phyloP scores from a whole-genome alignment of 2,329 filamentous ascomycete genomes.

The Elsinoe batatas region DNA sequence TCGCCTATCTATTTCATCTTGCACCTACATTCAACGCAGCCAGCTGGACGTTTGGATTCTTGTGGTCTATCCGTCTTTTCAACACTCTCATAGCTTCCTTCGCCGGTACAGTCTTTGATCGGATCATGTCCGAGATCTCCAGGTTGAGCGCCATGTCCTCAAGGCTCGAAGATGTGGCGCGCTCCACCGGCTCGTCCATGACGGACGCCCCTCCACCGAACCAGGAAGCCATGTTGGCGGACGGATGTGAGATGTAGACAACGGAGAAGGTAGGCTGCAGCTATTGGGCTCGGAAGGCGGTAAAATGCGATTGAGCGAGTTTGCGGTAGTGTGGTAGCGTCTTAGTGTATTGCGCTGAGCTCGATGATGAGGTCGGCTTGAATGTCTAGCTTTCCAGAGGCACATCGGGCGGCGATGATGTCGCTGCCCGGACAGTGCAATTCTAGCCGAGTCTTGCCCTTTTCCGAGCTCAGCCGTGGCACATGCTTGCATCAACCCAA shows the following conservation, averaged over 20 bases:
- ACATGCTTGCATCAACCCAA: background rate
- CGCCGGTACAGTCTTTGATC: slow-evolving; percentile 92
- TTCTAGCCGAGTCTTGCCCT: background rate
- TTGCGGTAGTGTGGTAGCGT: background rate
- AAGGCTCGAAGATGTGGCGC: slow-evolving; percentile 88
- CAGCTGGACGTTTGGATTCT: slow-evolving; percentile 93
- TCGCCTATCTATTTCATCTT: slow-evolving; percentile 10
- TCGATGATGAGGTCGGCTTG: slow-evolving; percentile 4
- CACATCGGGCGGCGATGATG: slow-evolving; percentile 8
- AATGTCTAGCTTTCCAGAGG: slow-evolving; percentile 2
- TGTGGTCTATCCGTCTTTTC: slow-evolving; percentile 89
- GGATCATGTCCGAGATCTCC: slow-evolving; percentile 94
- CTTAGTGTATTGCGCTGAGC: background rate
- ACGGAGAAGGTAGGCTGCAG: background rate
- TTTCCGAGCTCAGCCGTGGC: background rate
- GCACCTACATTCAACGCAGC: slow-evolving; percentile 73
- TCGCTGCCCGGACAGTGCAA: background rate
- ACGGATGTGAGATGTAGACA: background rate
- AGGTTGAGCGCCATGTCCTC: slow-evolving; percentile 97
- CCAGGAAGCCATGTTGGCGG: slow-evolving; percentile 80
- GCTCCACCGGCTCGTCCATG: slow-evolving; percentile 94
- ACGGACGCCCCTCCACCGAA: slow-evolving; percentile 82
- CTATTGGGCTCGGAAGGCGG: background rate
- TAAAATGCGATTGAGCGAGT: background rate
- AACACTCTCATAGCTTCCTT: slow-evolving; percentile 97